Base-by-base conservation (phyloP, 1,284 basidiomycete genomes). In the Singerocomus inundabilis region DNA sequence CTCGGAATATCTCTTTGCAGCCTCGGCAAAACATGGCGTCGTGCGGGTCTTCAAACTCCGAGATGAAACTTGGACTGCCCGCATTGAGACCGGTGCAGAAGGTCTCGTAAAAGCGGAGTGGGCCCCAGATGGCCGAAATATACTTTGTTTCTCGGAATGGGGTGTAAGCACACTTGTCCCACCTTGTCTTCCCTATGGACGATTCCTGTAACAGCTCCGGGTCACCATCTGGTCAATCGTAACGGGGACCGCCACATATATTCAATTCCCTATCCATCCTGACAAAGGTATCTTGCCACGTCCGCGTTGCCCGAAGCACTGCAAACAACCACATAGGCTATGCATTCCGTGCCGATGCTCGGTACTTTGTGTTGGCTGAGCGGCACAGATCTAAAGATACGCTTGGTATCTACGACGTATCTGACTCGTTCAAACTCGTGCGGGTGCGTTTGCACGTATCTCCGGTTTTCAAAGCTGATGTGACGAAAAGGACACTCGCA, bases 81-180 rank as follows among this genome's bases (percentile, higher is more conserved):
- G 76, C 49, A 85, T 86, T 57, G 85, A 89, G 58, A 76, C 84
- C 5, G 90, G 91, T 9, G 77, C 82, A n/a, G 92, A 93, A 72
- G 91, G 91, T 11, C 78, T 94, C 34, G 77, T 82, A 13, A 86
- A 82, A 60, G 88, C 84, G 13, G 89, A 93, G 63, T 95, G 91
- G 91, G 88, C 87, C 0, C 87, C 85, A 3, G 86, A 89, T 58
- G 89, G 88, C 8, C 76, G 89, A 36, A 82, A 82, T 15, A 74
- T 94, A 4, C 69, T 93, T n/a, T 92, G 88, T 57, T 93, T 91
- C 69, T 91, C 89, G 4, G 88, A 93, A 57, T 89, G 88, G 83
- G 87, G 85, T 56, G 92, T 94, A 70, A 73, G 90, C 80, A 31
- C 16, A 33, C 46, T 48, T 34, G 48, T 42, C 46, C 6, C 42